Base-by-base conservation (phyloP, 1,284 basidiomycete species). In the Stygiomarasmius scandens region DNA sequence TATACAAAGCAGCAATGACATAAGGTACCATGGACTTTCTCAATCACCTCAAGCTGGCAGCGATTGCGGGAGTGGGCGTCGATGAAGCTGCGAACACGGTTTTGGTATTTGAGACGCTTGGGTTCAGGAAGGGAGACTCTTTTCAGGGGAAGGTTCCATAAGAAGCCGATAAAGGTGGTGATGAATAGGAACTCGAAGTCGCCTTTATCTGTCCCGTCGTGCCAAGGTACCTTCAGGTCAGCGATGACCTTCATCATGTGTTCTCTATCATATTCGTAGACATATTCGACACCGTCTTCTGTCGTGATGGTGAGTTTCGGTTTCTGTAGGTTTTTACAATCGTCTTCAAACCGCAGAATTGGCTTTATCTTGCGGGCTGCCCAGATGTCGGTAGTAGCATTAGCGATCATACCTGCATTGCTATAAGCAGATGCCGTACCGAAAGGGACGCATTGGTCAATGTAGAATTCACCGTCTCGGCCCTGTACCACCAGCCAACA, bases 331-430 rank as follows among this genome's bases (percentile, higher is more conserved):
- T 0, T 16, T 2, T 9, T 16, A 27, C 66, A 56, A 54, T 72
- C 70, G 49, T 73, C 70, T 14, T 71, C 69, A 63, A 67, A 72
- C 54, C 71, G 71, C 3, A 57, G 23, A 6, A 66, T 52, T 1
- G 65, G 64, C 49, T 67, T 67, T 3, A 47, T 19, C 1, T 16
- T n/a, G 11, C 38, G 38, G 16, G 16, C 6, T 9, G 11, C 6
- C 59, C 71, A 65, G 6, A 76, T 69, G 38, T 70, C 68, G 2
- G 71, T 60, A 2, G 59, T 55, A 0, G 67, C 64, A 44, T 74
- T 71, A 10, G 64, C 65, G n/a, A 71, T 65, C 59, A 68, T 68
- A 0, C 72, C 72, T 0, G 69, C 62, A 12, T 71, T 63, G 22
- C 72, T 71, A 14, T 65, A 62, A 0, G 68, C 64, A 0, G 66